Evolutionary conservation across 177 flowering plant species (phyloP), one percentile per base, ranked within the genome.

Genomic region (Vitis hybrid): DNA sequence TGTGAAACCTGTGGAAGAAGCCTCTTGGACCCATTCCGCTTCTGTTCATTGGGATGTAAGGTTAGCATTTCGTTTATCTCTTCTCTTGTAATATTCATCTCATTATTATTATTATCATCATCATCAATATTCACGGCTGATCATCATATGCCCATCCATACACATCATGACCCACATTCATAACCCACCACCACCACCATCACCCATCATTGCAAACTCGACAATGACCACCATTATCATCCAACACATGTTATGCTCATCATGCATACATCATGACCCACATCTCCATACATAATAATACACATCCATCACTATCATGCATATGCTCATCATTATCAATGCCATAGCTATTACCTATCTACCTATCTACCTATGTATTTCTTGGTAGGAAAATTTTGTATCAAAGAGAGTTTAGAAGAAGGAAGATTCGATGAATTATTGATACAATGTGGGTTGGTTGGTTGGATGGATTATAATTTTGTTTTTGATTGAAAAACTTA

Each of bases 21-120:
- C 73, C 85, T 94, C 10, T 75, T 92, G 22, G 97, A 94, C 79
- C 81, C 95, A 3, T 87, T 90, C 61, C 86, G 91, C 1, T 94
- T 89, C 80, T 92, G 98, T 68, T 94, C 97, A 20, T 78, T 94
- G 77, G 97, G 97, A 22, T 94, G 97, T 61, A 92, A 94, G 97
- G 97, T 93, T 26, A 76, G 76, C 59, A 58, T 31, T 34, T 7
- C 31, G 31, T 29, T 52, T 58, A 19, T 34, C 22, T 48, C 56
- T 31, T 48, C 15, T 56, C 48, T 50, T 26, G 8, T 57, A 29
- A 14, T 52, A 60, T 55, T 15, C 26, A 19, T 72, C 65, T 60
- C 69, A 31, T 69, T 55, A n/a, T 69, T 67, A 5, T 61, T 22
- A 26, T 22, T 22, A 22, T 22, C 2, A 6, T 39, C 45, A 39